Conservation (phyloP, 2,329 filamentous ascomycete genomes). For the Xylariaceae sp. region DNA sequence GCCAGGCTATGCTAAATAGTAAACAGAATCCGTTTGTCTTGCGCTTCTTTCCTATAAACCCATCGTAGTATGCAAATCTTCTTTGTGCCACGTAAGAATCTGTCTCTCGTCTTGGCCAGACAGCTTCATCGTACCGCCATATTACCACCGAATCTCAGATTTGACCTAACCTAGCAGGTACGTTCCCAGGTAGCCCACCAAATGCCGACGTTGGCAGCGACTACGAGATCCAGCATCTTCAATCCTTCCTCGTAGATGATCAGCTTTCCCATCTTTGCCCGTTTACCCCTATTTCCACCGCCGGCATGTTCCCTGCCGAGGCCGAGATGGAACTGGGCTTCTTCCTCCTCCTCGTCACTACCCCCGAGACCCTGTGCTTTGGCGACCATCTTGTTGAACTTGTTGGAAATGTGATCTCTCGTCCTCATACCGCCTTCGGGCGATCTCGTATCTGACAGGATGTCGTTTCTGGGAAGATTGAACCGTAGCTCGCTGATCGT, state of each 20-base stretch:
- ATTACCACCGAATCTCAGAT: constrained; percentile 3
- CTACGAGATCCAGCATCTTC: constrained; percentile 91
- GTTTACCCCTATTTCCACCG: constrained; percentile 76
- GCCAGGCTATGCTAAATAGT: too few species aligned
- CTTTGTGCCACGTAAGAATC: too few species aligned
- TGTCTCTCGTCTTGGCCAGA: not conserved
- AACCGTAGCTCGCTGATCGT: constrained; percentile 81
- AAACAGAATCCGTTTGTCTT: too few species aligned
- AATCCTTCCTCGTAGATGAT: constrained; percentile 84
- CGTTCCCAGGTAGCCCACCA: constrained; percentile 89
- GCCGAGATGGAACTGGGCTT: constrained; percentile 58
- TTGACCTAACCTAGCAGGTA: constrained; percentile 24
- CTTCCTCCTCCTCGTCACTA: constrained; percentile 34
- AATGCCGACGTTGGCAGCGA: constrained; percentile 84
- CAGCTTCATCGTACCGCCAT: too few species aligned
- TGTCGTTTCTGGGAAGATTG: constrained; percentile 64
- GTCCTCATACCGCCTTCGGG: constrained; percentile 32
- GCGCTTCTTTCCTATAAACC: too few species aligned
- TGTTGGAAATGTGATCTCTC: constrained; percentile 36
- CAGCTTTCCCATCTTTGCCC: constrained; percentile 89
- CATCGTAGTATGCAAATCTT: too few species aligned
- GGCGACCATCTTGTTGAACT: constrained; percentile 25
- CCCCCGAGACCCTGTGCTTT: constrained; percentile 32
- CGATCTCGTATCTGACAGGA: constrained; percentile 36
- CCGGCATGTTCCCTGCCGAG: constrained; percentile 80